These are phyloP conservation scores for Daldinia bambusicola DNA, from an alignment of 495 filamentous ascomycete species.

Conservation along the genomic window DNA sequence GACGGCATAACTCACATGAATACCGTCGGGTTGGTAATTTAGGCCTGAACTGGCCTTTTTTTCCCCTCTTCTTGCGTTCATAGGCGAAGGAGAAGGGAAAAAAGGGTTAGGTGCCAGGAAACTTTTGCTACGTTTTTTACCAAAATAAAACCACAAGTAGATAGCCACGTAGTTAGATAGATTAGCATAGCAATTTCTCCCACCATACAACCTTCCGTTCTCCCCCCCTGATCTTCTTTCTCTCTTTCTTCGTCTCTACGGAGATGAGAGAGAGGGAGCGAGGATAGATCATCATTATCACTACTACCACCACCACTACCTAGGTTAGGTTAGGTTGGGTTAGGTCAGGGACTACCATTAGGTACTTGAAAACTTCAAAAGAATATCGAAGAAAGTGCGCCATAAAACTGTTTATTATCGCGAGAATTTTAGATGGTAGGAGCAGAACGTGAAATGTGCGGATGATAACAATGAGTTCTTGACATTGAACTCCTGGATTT, in stretches of 20 bases:
- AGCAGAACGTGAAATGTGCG: neutral
- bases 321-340: too few relatives aligned
- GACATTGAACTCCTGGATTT: too few relatives aligned
- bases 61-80: neutral
- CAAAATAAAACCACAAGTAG: constrained; percentile 32
- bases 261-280: neutral
- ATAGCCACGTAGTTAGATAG: constrained; percentile 44
- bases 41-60: neutral
- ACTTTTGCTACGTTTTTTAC: constrained; percentile 37
- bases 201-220: neutral
- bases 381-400: constrained; percentile 6
- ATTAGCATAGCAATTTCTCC: constrained; percentile 29
- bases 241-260: neutral
- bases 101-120: neutral
- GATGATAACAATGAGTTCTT: neutral
- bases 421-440: neutral
- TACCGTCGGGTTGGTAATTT: constrained; percentile 25
- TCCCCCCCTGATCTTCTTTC: neutral
- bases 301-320: neutral
- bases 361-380: neutral
- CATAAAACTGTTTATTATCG: neutral
- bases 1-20: constrained; percentile 5
- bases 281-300: neutral
- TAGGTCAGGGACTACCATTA: constrained; percentile 3
- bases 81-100: neutral